phyloP scores from a whole-genome alignment of 805 yeast genomes.

The Saitoella complicata region DNA sequence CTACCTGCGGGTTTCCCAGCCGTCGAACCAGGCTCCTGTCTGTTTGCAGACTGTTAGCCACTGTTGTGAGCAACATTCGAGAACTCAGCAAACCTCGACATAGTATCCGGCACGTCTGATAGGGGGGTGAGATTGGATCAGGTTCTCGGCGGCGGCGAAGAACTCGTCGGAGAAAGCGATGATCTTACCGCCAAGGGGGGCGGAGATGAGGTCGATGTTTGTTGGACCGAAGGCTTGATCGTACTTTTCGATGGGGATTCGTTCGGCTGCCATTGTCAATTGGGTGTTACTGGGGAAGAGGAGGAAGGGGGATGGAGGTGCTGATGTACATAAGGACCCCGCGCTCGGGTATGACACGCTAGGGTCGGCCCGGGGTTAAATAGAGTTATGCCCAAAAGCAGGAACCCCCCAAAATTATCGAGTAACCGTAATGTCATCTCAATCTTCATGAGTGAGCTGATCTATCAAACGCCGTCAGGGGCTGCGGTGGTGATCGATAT shows the following conservation, averaged over 20 bases:
- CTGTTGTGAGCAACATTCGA: too few species aligned
- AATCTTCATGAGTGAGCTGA: too few species aligned
- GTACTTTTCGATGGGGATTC: background rate
- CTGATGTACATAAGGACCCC: too few species aligned
- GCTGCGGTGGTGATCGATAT: background rate
- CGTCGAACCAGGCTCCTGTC: slow-evolving; percentile 96
- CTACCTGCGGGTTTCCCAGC: slow-evolving; percentile 23
- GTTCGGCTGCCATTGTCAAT: background rate
- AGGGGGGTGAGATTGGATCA: slow-evolving; percentile 68
- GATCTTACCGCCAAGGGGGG: slow-evolving; percentile 65
- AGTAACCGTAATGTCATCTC: too few species aligned
- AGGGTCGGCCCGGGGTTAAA: too few species aligned
- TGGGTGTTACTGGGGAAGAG: too few species aligned
- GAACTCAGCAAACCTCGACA: too few species aligned
- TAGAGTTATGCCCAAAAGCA: too few species aligned
- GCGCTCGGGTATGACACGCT: too few species aligned
- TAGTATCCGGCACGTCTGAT: slow-evolving; percentile 67
- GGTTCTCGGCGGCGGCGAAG: slow-evolving; percentile 85
- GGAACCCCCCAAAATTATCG: too few species aligned
- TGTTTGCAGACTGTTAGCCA: slow-evolving; percentile 3
- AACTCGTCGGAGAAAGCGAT: slow-evolving; percentile 69
- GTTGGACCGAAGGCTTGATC: slow-evolving; percentile 1
- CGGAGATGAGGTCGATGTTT: slow-evolving; percentile 57
- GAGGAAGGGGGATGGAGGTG: too few species aligned
- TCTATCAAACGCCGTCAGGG: too few species aligned